These are phyloP conservation scores for Apiospora hydei DNA, from an alignment of 2,329 filamentous ascomycete species.

Conservation along the genomic window DNA sequence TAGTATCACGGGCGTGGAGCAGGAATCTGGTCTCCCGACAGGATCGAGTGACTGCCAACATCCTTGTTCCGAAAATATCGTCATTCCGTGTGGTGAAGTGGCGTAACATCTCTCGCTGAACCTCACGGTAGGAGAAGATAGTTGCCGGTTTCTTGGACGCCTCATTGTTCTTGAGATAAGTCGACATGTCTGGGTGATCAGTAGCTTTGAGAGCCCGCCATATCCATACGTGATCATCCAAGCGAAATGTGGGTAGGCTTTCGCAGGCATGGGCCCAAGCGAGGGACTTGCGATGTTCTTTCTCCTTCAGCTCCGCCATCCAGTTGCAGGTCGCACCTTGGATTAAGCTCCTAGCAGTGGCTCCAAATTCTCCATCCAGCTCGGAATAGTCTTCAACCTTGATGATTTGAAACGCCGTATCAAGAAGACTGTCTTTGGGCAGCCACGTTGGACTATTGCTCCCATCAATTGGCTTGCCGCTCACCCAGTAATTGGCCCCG, in stretches of 20 bases:
- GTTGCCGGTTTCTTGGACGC: neutral
- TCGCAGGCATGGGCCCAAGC: neutral
- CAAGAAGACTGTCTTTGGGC: neutral
- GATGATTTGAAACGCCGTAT: neutral
- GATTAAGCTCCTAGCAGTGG: too few species aligned
- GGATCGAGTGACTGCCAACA: constrained; percentile 32
- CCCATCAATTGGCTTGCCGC: neutral
- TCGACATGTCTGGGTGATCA: constrained; percentile 28
- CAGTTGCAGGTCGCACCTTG: neutral
- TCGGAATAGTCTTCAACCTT: neutral
- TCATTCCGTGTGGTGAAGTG: neutral
- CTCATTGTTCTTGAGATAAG: neutral
- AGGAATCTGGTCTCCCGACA: constrained; percentile 30
- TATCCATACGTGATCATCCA: constrained; percentile 32
- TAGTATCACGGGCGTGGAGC: constrained; percentile 32
- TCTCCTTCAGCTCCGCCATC: neutral
- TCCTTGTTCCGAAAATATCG: constrained; percentile 27
- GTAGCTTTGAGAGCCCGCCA: constrained; percentile 30
- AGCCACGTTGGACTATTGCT: neutral
- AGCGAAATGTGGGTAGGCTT: constrained; percentile 22
- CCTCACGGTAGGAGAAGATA: neutral
- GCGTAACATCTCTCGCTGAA: neutral
- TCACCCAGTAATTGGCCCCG: neutral
- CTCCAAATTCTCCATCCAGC: neutral
- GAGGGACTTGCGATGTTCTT: neutral